Conservation (phyloP, 2,329 filamentous ascomycete genomes). For the Westerdykella sp. region DNA sequence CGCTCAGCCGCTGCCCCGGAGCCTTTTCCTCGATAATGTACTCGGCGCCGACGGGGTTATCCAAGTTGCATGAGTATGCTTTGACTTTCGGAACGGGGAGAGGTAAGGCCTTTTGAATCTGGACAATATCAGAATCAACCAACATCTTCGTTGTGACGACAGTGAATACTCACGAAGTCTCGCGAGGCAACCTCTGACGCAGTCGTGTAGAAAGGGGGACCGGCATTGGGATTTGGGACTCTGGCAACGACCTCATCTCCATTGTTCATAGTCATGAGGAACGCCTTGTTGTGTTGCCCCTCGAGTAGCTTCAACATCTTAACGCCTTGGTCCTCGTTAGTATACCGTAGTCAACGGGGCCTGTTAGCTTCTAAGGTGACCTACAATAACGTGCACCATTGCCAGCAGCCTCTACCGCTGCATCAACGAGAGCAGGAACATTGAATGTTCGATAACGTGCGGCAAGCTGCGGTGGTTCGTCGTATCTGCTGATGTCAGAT, state of each 20-base stretch:
- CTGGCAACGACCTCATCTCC: slow-evolving; percentile 12
- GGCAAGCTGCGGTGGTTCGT: slow-evolving; percentile 19
- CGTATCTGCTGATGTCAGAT: slow-evolving; percentile 14
- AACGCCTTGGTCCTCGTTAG: too few species aligned
- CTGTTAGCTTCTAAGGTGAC: neutral
- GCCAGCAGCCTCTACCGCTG: slow-evolving; percentile 3
- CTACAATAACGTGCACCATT: slow-evolving; percentile 3
- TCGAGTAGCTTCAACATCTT: neutral
- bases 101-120: too few species aligned
- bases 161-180: slow-evolving; percentile 5
- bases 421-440: slow-evolving; percentile 16
- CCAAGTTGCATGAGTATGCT: too few species aligned
- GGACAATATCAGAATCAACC: too few species aligned
- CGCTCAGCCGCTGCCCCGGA: slow-evolving; percentile 6
- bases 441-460: slow-evolving; percentile 25
- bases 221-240: slow-evolving; percentile 18
- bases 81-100: too few species aligned
- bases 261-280: slow-evolving; percentile 15
- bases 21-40: slow-evolving; percentile 19
- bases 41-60: slow-evolving; percentile 7
- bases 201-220: slow-evolving; percentile 10
- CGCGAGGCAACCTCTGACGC: slow-evolving; percentile 14
- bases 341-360: too few species aligned
- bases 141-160: slow-evolving; percentile 2
- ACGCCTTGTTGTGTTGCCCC: slow-evolving; percentile 18